Percentiles rank a stretch among this genome's conserved stretches.
These are phyloP conservation scores for Vaccinium myrtillus DNA, from an alignment of 148 eudicot genomes.

Conservation along the genomic window DNA sequence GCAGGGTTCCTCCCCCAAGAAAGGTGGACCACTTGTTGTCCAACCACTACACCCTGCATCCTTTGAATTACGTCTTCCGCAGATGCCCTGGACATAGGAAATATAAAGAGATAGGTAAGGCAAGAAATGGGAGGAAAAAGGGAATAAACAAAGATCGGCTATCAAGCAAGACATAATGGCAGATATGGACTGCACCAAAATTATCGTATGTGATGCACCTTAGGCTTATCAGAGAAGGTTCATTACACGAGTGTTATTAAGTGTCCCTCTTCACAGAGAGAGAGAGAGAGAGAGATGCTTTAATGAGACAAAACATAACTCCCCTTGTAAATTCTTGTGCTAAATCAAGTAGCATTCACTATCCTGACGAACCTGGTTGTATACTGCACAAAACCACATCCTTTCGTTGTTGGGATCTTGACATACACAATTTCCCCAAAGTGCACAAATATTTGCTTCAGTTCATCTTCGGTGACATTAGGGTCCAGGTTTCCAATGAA, in stretches of 20 bases:
- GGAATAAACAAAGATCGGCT: not conserved
- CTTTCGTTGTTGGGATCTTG: slow-evolving; percentile 79
- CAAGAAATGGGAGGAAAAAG: not conserved
- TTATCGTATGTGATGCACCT: not conserved
- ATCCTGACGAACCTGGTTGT: slow-evolving; percentile 55
- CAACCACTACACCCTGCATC: slow-evolving; percentile 79
- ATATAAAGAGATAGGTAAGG: slow-evolving; percentile 13
- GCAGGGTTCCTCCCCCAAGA: slow-evolving; percentile 90
- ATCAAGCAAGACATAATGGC: not conserved
- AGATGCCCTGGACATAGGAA: slow-evolving; percentile 52
- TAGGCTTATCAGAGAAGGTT: not conserved
- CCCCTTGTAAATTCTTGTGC: not conserved
- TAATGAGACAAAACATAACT: not conserved
- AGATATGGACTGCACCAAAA: slow-evolving; percentile 7
- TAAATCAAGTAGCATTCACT: not conserved
- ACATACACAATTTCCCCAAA: slow-evolving; percentile 89
- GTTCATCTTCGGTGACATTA: slow-evolving; percentile 81
- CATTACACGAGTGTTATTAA: not conserved
- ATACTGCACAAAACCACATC: slow-evolving; percentile 96
- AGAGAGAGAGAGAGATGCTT: not conserved
- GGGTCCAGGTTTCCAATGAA: slow-evolving; percentile 86
- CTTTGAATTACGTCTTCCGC: slow-evolving; percentile 95
- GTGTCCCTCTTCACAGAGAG: not conserved
- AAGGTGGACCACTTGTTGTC: slow-evolving; percentile 86
- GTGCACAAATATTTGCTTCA: slow-evolving; percentile 77